Evolutionary conservation across 2,329 filamentous ascomycete species (phyloP).

Genomic region (Arthrobotrys sinensis): DNA sequence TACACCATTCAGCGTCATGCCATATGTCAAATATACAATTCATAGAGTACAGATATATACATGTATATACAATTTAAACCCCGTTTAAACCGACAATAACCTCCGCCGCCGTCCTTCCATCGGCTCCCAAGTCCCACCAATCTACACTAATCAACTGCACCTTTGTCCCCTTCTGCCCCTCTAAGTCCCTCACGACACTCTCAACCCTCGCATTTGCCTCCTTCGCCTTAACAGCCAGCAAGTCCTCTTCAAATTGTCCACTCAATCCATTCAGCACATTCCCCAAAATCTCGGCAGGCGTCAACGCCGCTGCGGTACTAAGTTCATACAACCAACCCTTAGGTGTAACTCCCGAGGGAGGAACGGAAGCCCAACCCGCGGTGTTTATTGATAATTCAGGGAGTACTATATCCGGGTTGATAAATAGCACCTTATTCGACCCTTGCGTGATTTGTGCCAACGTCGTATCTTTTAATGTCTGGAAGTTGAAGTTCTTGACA

Average conservation of each 20-base stretch:
- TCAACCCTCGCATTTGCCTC: conserved; percentile 29
- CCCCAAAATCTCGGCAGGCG: conserved; percentile 29
- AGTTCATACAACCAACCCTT: conserved; percentile 28
- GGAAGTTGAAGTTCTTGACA: conserved; percentile 50
- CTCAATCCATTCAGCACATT: conserved; percentile 52
- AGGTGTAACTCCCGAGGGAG: neutral
- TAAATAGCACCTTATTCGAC: conserved; percentile 45
- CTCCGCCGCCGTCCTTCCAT: conserved; percentile 30
- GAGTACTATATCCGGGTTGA: conserved; percentile 40
- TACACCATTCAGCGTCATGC: too few relatives aligned
- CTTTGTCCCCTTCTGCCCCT: conserved; percentile 22
- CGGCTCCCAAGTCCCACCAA: conserved; percentile 41
- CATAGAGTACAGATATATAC: too few relatives aligned
- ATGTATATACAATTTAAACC: neutral
- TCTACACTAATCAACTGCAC: conserved; percentile 54
- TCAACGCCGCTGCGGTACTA: conserved; percentile 47
- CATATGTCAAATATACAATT: too few relatives aligned
- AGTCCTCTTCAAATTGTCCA: conserved; percentile 21
- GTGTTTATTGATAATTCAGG: conserved; percentile 49
- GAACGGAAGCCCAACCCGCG: conserved; percentile 29
- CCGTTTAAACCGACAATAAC: conserved; percentile 47
- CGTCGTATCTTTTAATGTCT: conserved; percentile 27
- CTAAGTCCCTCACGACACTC: conserved; percentile 4
- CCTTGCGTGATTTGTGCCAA: conserved; percentile 44
- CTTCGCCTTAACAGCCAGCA: conserved; percentile 42